Conservation (phyloP, 108 stramenopile genomes). For the Poteriospumella lacustris region DNA sequence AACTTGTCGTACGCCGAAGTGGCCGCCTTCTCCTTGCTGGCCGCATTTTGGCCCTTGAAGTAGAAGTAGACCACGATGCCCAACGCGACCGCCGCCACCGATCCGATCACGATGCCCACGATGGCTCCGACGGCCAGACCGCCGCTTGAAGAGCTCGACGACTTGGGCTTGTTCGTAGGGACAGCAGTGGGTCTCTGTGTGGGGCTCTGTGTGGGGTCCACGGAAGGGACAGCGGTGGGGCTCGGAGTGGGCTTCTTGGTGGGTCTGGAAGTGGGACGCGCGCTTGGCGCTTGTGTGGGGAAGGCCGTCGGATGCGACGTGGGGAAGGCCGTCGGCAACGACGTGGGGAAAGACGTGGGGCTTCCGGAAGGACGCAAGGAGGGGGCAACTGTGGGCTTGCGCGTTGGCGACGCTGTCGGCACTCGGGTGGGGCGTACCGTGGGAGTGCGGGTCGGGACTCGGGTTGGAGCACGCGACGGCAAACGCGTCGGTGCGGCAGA, state of each 20-base stretch:
- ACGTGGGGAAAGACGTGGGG: neutral
- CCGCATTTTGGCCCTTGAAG: neutral
- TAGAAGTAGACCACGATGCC: neutral
- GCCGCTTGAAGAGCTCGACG: neutral
- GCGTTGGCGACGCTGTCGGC: neutral
- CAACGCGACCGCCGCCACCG: neutral
- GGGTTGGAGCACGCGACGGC: too few relatives aligned
- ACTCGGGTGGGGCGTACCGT: neutral
- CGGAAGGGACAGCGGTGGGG: neutral
- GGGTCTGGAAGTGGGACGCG: neutral
- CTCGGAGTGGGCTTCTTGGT: neutral
- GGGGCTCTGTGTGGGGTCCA: neutral
- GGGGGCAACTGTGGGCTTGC: neutral
- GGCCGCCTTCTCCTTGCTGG: neutral
- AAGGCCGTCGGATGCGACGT: neutral
- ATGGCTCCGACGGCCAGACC: neutral
- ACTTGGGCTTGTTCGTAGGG: neutral
- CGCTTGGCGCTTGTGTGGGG: neutral
- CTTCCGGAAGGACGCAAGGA: neutral
- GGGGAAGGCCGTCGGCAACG: neutral
- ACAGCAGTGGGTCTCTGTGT: neutral
- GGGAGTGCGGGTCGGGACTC: too few relatives aligned
- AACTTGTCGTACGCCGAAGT: neutral
- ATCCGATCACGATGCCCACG: neutral
- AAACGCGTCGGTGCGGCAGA: too few relatives aligned